phyloP scores from a whole-genome alignment of 192 early-diverging fungal genomes.

The Podila epicladia region DNA sequence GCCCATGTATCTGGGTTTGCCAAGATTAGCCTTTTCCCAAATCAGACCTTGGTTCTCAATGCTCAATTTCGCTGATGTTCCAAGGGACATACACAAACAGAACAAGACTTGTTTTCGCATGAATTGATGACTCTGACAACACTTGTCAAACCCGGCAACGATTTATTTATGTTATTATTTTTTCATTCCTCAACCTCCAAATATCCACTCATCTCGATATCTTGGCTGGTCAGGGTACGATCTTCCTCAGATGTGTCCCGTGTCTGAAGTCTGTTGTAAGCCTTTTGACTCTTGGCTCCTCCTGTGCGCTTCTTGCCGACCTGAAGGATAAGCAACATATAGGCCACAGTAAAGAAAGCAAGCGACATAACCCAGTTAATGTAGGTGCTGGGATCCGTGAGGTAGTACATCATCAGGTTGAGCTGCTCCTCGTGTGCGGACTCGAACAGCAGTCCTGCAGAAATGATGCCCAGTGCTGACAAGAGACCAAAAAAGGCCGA shows the following conservation, averaged over 20 bases:
- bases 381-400: slow-evolving; percentile 50
- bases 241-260: slow-evolving; percentile 20
- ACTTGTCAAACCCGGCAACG: too few relatives aligned
- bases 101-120: too few relatives aligned
- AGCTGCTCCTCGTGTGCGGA: slow-evolving; percentile 53
- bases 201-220: slow-evolving; percentile 49
- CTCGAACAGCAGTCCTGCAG: slow-evolving; percentile 51
- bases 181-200: slow-evolving; percentile 22
- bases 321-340: slow-evolving; percentile 34
- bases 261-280: slow-evolving; percentile 37
- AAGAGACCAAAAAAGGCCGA: slow-evolving; percentile 53
- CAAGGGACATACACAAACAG: too few relatives aligned
- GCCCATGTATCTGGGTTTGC: too few relatives aligned
- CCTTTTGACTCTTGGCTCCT: neutral
- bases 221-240: slow-evolving; percentile 10
- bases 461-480: slow-evolving; percentile 41
- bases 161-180: too few relatives aligned
- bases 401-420: slow-evolving; percentile 41
- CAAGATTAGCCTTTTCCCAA: too few relatives aligned
- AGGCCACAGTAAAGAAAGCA: slow-evolving; percentile 45
- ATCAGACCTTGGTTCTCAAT: too few relatives aligned
- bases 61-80: too few relatives aligned
- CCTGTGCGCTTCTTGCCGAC: slow-evolving; percentile 32
- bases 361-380: slow-evolving; percentile 53
- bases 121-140: too few relatives aligned